These are phyloP conservation scores for Geotrichum histeridarum DNA, from an alignment of 1,139 yeast species.

Conservation along the genomic window DNA sequence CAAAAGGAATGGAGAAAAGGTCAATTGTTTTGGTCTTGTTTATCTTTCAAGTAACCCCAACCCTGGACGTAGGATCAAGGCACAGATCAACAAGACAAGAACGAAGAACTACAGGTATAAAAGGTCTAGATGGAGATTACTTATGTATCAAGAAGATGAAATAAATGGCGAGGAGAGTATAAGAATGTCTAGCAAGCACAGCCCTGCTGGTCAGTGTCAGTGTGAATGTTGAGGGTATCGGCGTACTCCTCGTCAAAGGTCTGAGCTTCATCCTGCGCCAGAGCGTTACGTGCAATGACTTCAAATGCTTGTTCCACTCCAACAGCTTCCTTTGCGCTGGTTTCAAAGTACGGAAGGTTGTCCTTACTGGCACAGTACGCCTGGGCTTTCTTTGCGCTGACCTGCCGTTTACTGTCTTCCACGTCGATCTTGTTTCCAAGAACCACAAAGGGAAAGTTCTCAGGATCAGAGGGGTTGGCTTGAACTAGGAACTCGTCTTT, in stretches of 20 bases:
- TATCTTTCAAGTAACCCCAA: neutral
- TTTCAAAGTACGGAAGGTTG: conserved; percentile 86
- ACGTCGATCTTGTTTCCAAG: conserved; percentile 93
- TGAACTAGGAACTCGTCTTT: conserved; percentile 92
- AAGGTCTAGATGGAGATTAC: too few species aligned
- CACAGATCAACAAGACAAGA: too few species aligned
- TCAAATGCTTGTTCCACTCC: conserved; percentile 95
- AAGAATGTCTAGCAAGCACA: conserved; percentile 59
- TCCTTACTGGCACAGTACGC: conserved; percentile 83
- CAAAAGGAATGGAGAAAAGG: neutral
- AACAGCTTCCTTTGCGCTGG: conserved; percentile 89
- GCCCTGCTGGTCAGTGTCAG: conserved; percentile 71
- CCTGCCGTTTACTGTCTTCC: conserved; percentile 82
- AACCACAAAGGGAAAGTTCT: conserved; percentile 89
- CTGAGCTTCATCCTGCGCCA: conserved; percentile 83
- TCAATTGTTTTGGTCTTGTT: neutral
- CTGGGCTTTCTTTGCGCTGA: conserved; percentile 77
- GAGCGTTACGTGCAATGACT: conserved; percentile 90
- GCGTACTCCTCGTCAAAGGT: conserved; percentile 89
- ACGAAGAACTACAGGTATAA: too few species aligned
- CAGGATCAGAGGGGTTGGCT: conserved; percentile 89
- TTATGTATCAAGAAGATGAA: neutral
- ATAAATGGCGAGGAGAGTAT: neutral
- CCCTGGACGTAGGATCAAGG: neutral
- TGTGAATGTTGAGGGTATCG: conserved; percentile 90